phyloP scores from a whole-genome alignment of 106 monocot genomes.

The Acorus calamus region DNA sequence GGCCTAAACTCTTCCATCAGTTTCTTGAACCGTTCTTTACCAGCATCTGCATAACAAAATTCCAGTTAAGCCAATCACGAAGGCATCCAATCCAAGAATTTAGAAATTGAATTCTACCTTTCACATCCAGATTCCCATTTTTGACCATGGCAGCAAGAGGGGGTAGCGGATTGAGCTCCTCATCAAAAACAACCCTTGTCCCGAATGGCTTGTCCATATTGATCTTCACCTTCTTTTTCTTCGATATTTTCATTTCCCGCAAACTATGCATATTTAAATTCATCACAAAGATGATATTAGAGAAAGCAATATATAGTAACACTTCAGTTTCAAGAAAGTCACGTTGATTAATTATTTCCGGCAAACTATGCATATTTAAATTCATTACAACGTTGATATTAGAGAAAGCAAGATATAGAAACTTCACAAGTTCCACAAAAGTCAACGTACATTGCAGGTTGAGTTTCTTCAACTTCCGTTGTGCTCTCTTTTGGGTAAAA shows the following conservation, averaged over 20 bases:
- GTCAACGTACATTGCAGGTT: slow-evolving; percentile 26
- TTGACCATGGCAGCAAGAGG: slow-evolving; percentile 71
- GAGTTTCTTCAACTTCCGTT: slow-evolving; percentile 16
- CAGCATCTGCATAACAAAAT: slow-evolving; percentile 2
- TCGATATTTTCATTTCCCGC: slow-evolving; percentile 20
- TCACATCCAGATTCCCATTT: slow-evolving; percentile 9
- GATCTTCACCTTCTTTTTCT: slow-evolving; percentile 92
- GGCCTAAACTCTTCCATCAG: slow-evolving; percentile 6
- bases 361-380: no score
- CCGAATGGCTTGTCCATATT: slow-evolving; percentile 73
- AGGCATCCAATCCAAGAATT: slow-evolving; percentile 25
- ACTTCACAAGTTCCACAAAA: neutral
- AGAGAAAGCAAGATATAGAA: no score
- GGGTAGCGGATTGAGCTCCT: slow-evolving; percentile 61
- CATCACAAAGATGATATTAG: no score
- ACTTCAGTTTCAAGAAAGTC: no score
- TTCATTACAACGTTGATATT: no score
- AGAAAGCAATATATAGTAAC: no score
- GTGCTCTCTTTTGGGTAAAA: slow-evolving; percentile 32
- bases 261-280: no score
- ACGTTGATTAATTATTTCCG: no score
- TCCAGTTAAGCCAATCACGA: neutral
- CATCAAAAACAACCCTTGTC: slow-evolving; percentile 74
- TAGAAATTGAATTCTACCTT: slow-evolving; percentile 15
- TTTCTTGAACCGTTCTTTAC: slow-evolving; percentile 12